Evolutionary conservation across 2,329 filamentous ascomycete species (phyloP).

Genomic region (Pseudogymnoascus sp.): DNA sequence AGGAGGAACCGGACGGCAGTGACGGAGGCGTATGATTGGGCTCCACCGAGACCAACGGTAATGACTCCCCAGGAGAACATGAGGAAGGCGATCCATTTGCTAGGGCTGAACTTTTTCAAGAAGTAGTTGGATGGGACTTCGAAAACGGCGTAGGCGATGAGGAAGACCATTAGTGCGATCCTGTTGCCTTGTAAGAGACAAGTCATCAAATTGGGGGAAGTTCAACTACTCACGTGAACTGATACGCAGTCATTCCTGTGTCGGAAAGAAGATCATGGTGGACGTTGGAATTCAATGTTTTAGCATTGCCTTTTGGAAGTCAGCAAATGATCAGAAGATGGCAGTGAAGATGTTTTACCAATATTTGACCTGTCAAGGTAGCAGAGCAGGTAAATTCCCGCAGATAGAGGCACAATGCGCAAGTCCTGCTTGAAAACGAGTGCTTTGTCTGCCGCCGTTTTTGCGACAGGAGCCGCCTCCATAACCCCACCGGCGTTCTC

Average conservation of each 20-base stretch:
- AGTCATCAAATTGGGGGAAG: not conserved
- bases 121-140: conserved; percentile 43
- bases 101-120: conserved; percentile 39
- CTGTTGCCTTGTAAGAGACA: conserved; percentile 10
- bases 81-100: conserved; percentile 27
- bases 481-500: not conserved
- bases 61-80: conserved; percentile 2
- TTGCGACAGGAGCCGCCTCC: not conserved
- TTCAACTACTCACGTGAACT: not conserved
- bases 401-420: not conserved
- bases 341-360: not conserved
- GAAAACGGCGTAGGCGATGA: conserved; percentile 41
- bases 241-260: not conserved
- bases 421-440: not conserved
- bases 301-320: not conserved
- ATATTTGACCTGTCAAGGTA: conserved; percentile 1
- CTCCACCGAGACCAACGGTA: not conserved
- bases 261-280: not conserved
- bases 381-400: not conserved
- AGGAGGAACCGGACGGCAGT: conserved; percentile 40
- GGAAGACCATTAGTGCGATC: conserved; percentile 40
- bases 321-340: not conserved
- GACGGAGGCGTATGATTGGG: conserved; percentile 36
- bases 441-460: conserved; percentile 29
- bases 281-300: conserved; percentile 1